Base-by-base conservation (phyloP, 257 asterid genomes). In the Primulina eburnea region DNA sequence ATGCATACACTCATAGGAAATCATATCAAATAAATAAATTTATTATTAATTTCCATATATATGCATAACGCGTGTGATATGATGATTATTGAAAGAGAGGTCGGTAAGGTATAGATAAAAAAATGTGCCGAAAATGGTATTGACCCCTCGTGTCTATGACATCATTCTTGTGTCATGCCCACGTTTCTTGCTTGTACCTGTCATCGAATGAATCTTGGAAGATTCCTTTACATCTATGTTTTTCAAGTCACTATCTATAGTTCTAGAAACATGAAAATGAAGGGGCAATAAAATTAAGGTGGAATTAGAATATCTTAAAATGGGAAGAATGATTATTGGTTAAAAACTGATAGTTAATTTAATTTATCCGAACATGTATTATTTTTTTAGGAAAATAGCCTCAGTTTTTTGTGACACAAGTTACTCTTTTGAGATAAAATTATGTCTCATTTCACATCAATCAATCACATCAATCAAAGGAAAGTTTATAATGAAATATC, bases 131-230 rank as follows among this genome's bases (percentile, higher is more conserved):
- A 50, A 47, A 16, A 16, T 50, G 17, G 57, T 50, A 2, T 50
- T 50, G 21, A 50, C 57, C 21, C 53, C 20, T 8, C 35, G 50
- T 21, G 61, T 21, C 72, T 77, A 33, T 20, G 14, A 64, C 75
- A 47, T 64, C 34, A 35, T 62, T 32, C 60, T 6, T 33, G 1
- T 21, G 62, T 34, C 62, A 47, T 30, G 72, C 75, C 58, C 68
- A 71, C 33, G 24, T 35, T 60, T 69, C 32, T 14, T 12, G 11
- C 24, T 43, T 32, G 14, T 21, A 1, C 30, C 4, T 26, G 16
- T 30, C 0, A 57, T 38, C 64, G 55, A 60, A 34, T 62, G 72
- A 71, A 65, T 71, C 64, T 28, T 75, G 34, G 5, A 62, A 57
- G 47, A 57, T 56, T 38, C 75, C 43, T 57, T 17, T 59, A 57